These are phyloP conservation scores for Neocallimastix lanati DNA, from an alignment of 192 early-diverging fungal genomes.

Conservation along the genomic window DNA sequence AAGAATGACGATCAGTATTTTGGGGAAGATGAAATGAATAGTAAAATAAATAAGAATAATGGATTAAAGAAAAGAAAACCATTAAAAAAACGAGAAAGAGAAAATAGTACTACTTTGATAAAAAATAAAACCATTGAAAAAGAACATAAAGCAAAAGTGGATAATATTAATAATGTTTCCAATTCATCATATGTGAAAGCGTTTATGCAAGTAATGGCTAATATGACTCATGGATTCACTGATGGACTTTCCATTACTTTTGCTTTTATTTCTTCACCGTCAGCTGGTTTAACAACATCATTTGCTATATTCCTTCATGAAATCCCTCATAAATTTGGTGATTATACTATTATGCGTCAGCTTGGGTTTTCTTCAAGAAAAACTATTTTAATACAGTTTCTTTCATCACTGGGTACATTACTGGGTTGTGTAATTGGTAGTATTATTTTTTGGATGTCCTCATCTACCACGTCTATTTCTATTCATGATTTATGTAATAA, in stretches of 20 bases:
- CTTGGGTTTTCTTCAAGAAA: constrained; percentile 54
- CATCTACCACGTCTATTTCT: constrained; percentile 7
- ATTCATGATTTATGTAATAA: constrained; percentile 49
- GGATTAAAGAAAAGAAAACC: constrained; percentile 16
- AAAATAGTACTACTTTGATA: not conserved
- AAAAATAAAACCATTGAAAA: constrained; percentile 3
- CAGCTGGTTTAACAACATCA: constrained; percentile 64
- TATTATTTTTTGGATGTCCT: constrained; percentile 47
- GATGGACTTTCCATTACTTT: constrained; percentile 71
- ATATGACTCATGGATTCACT: constrained; percentile 68
- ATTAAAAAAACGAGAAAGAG: constrained; percentile 5
- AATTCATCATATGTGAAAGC: constrained; percentile 29
- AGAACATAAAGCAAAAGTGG: not conserved
- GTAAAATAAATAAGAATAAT: constrained; percentile 3
- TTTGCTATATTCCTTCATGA: constrained; percentile 78
- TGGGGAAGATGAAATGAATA: constrained; percentile 4
- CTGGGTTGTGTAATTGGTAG: constrained; percentile 58
- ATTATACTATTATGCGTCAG: constrained; percentile 72
- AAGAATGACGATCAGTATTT: constrained; percentile 8
- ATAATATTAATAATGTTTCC: constrained; percentile 3
- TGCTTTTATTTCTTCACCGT: constrained; percentile 63
- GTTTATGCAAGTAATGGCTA: constrained; percentile 61
- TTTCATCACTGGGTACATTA: constrained; percentile 63
- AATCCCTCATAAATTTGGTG: constrained; percentile 75
- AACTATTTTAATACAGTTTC: constrained; percentile 60